Conservation (phyloP, 208 protist species). For the Crithidia brevicula region DNA sequence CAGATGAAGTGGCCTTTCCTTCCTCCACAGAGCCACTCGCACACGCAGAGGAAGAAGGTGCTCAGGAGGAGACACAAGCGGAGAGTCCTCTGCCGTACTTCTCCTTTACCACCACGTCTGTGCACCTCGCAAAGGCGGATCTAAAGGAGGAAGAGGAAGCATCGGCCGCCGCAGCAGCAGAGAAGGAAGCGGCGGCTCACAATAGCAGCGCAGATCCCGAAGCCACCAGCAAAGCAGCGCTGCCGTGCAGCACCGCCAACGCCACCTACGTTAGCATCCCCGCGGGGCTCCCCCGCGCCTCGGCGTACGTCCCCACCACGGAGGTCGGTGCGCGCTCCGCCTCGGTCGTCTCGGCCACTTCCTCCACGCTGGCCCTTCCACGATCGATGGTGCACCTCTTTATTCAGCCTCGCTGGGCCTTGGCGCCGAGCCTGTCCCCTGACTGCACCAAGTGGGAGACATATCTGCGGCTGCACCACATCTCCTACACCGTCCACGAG, state of each 20-base stretch:
- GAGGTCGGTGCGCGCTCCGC: too few species aligned
- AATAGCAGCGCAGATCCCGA: not conserved
- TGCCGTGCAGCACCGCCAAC: not conserved
- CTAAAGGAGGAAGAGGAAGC: not conserved
- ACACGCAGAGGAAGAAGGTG: not conserved
- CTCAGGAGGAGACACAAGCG: not conserved
- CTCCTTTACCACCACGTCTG: conserved; percentile 18
- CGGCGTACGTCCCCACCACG: conserved; percentile 3
- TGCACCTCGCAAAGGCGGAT: conserved; percentile 15
- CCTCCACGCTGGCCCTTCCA: not conserved
- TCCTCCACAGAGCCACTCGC: too few species aligned
- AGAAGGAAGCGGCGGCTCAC: not conserved
- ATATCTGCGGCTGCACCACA: conserved; percentile 48
- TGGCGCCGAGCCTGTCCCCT: conserved; percentile 40
- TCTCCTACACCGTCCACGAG: conserved; percentile 47
- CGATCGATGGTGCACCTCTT: conserved; percentile 41
- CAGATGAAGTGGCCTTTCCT: too few species aligned
- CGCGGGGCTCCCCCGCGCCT: not conserved
- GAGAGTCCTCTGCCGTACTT: conserved; percentile 11
- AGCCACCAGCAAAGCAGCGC: not conserved
- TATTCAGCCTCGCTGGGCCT: conserved; percentile 41
- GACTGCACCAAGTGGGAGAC: conserved; percentile 48
- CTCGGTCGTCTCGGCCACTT: not conserved
- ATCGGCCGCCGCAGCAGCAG: not conserved
- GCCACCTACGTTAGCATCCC: conserved; percentile 3